phyloP scores from a whole-genome alignment of 495 filamentous ascomycete genomes.

The Cudoniella acicularis region DNA sequence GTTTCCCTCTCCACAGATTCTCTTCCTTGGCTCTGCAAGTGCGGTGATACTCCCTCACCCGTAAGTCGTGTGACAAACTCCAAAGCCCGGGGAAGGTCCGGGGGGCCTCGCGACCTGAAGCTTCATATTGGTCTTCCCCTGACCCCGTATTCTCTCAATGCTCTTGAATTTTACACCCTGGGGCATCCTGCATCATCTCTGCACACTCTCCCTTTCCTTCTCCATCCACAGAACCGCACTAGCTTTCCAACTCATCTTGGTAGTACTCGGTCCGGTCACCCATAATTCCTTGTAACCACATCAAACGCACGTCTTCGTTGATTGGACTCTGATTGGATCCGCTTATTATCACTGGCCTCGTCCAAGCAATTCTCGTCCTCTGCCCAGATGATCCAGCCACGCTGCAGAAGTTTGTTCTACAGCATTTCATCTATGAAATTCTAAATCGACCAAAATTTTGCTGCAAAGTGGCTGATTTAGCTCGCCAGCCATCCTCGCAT shows the following conservation, averaged over 20 bases:
- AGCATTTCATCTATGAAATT: slow-evolving; percentile 15
- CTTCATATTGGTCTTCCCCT: not conserved
- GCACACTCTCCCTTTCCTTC: not conserved
- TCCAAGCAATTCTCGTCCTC: slow-evolving; percentile 15
- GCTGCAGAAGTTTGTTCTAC: slow-evolving; percentile 11
- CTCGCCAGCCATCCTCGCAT: not conserved
- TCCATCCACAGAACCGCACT: too few relatives aligned
- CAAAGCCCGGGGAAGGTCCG: not conserved
- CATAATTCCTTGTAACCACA: not conserved
- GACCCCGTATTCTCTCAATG: not conserved
- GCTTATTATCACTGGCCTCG: not conserved
- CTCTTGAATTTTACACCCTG: too few relatives aligned
- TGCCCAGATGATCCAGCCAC: slow-evolving; percentile 15
- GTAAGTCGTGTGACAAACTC: slow-evolving; percentile 1
- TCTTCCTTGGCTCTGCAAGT: not conserved
- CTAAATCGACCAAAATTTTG: not conserved
- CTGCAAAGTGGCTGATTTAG: slow-evolving; percentile 18
- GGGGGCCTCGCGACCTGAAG: not conserved
- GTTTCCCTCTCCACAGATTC: not conserved
- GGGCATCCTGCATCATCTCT: too few relatives aligned
- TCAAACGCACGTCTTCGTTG: slow-evolving; percentile 4
- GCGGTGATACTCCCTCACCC: slow-evolving; percentile 2
- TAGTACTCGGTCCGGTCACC: slow-evolving; percentile 1
- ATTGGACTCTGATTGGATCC: slow-evolving; percentile 1
- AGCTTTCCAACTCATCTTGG: not conserved